phyloP scores from a whole-genome alignment of 768 basidiomycete genomes.

The Ephemerocybe angulata region DNA sequence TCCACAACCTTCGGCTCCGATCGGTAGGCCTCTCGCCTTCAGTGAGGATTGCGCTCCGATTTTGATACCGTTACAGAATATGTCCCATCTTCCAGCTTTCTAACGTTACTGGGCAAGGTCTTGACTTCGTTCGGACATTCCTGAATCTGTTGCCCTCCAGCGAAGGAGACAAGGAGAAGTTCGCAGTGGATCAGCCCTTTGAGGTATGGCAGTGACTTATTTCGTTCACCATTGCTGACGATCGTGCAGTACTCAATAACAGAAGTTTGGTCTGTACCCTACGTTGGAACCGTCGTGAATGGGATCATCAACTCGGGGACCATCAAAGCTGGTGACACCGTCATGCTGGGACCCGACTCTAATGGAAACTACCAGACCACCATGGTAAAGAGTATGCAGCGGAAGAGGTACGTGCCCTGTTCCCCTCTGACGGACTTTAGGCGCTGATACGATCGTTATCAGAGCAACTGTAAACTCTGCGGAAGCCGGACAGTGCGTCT shows the following conservation, averaged over 20 bases:
- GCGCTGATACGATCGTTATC: background rate
- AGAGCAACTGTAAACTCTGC: slow-evolving; percentile 76
- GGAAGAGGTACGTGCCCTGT: slow-evolving; percentile 62
- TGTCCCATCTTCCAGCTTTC: slow-evolving; percentile 92
- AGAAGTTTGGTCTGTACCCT: slow-evolving; percentile 85
- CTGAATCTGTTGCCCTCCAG: slow-evolving; percentile 88
- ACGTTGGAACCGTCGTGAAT: slow-evolving; percentile 81
- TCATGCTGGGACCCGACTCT: slow-evolving; percentile 87
- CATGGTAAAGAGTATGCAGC: slow-evolving; percentile 86
- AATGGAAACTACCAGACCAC: slow-evolving; percentile 85
- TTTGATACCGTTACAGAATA: too few species aligned
- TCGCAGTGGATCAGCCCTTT: slow-evolving; percentile 71
- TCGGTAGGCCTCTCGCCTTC: slow-evolving; percentile 41
- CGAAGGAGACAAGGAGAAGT: slow-evolving; percentile 79
- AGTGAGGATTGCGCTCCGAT: too few species aligned
- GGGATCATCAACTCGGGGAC: slow-evolving; percentile 77
- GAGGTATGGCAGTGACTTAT: slow-evolving; percentile 45
- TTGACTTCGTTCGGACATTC: slow-evolving; percentile 83
- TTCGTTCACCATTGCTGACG: background rate
- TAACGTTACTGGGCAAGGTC: slow-evolving; percentile 92
- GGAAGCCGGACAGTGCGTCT: slow-evolving; percentile 95
- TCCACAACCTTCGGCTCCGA: slow-evolving; percentile 72
- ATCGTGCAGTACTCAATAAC: slow-evolving; percentile 69
- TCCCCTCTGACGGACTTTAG: background rate
- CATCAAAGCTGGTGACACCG: slow-evolving; percentile 74